These are phyloP conservation scores for Calonectria naviculata DNA, from an alignment of 2,329 filamentous ascomycete genomes.

Conservation along the genomic window DNA sequence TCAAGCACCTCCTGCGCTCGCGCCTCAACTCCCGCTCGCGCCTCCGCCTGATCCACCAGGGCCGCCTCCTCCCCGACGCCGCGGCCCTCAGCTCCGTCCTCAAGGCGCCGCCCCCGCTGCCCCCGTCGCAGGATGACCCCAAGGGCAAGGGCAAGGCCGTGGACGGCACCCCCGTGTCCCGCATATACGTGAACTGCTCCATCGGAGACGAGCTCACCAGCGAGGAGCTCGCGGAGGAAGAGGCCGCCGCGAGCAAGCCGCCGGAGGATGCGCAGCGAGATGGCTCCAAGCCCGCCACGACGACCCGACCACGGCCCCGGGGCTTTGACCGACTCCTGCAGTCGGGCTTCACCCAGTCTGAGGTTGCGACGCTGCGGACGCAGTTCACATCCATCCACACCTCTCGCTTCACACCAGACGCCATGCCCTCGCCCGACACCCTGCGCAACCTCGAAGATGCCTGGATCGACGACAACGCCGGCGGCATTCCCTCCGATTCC, in stretches of 20 bases:
- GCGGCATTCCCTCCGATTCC: conserved; percentile 51
- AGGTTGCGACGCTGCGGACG: conserved; percentile 85
- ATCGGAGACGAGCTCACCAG: conserved; percentile 80
- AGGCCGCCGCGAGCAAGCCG: conserved; percentile 53
- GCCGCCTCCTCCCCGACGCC: conserved; percentile 84
- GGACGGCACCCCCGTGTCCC: conserved; percentile 60
- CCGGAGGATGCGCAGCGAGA: conserved; percentile 61
- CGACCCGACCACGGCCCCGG: conserved; percentile 55
- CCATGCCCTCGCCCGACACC: conserved; percentile 83
- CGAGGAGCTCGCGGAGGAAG: conserved; percentile 77
- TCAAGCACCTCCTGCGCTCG: conserved; percentile 85
- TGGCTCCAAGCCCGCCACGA: conserved; percentile 41
- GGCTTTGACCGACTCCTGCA: conserved; percentile 90
- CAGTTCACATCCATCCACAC: conserved; percentile 91
- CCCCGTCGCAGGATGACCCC: conserved; percentile 50
- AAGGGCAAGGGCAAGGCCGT: conserved; percentile 71
- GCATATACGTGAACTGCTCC: conserved; percentile 93
- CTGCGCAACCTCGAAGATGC: conserved; percentile 85
- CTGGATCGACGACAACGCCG: conserved; percentile 83
- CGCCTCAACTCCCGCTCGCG: conserved; percentile 77
- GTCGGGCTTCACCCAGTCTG: conserved; percentile 83
- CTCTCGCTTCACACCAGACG: conserved; percentile 85
- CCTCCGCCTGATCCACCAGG: conserved; percentile 89
- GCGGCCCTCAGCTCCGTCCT: conserved; percentile 76
- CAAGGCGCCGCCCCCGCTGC: conserved; percentile 69